Evolutionary conservation across 225 moss, liverwort and hornwort species (phyloP).

Genomic region (Thuidium tamariscinum): DNA sequence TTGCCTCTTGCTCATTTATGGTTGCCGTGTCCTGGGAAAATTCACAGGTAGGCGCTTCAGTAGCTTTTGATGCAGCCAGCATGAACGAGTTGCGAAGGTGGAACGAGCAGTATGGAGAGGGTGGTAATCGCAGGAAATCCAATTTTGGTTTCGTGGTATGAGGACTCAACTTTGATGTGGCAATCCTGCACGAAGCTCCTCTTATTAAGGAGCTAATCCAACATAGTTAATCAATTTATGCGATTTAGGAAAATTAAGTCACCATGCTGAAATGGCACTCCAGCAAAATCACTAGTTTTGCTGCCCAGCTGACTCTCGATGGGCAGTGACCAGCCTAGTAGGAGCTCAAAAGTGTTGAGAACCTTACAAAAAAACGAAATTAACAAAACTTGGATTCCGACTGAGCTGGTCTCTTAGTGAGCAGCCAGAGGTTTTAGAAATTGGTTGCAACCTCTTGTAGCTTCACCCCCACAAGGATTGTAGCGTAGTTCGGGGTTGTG

Average conservation of each 20-base stretch:
- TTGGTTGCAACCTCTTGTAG: not conserved
- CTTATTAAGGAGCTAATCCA: not conserved
- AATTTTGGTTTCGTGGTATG: conserved; percentile 48
- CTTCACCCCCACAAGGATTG: not conserved
- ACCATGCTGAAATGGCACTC: not conserved
- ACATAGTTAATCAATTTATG: not conserved
- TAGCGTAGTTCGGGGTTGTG: not conserved
- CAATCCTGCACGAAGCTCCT: not conserved
- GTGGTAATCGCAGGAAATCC: conserved; percentile 47
- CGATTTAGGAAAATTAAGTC: not conserved
- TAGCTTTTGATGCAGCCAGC: conserved; percentile 52
- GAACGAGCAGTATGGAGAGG: conserved; percentile 57
- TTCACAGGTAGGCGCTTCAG: conserved; percentile 49
- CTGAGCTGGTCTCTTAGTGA: not conserved
- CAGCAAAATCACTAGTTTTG: not conserved
- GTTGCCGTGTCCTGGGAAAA: not conserved
- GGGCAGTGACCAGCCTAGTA: not conserved
- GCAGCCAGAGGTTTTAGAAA: not conserved
- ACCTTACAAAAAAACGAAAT: not conserved
- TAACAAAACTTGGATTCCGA: not conserved
- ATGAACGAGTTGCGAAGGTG: conserved; percentile 53
- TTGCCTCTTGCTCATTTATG: not conserved
- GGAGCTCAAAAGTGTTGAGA: not conserved
- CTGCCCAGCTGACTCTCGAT: not conserved
- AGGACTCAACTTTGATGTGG: not conserved